These are phyloP conservation scores for Kwoniella heveanensis DNA, from an alignment of 768 basidiomycete genomes.

Conservation along the genomic window DNA sequence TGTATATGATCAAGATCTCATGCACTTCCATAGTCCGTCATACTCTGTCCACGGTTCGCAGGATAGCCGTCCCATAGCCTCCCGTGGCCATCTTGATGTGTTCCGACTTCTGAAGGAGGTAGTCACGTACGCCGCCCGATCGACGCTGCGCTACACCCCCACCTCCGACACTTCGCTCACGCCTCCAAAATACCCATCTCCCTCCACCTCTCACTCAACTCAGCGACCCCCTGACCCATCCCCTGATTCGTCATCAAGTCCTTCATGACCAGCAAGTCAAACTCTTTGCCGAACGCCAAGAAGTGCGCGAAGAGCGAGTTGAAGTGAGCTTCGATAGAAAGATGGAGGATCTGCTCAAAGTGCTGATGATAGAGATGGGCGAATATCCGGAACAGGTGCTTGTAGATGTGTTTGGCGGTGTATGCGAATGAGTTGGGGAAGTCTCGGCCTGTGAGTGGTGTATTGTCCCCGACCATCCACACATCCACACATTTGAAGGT, in stretches of 20 bases:
- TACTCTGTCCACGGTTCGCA: too few relatives aligned
- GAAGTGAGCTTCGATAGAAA: slow-evolving; percentile 86
- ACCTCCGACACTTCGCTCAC: not conserved
- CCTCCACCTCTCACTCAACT: slow-evolving; percentile 86
- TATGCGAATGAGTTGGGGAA: slow-evolving; percentile 87
- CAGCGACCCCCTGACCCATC: slow-evolving; percentile 64
- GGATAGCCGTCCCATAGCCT: too few relatives aligned
- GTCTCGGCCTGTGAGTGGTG: slow-evolving; percentile 73
- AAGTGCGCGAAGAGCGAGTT: slow-evolving; percentile 98
- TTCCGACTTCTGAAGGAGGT: too few relatives aligned
- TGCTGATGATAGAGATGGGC: slow-evolving; percentile 97
- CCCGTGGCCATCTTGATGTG: too few relatives aligned
- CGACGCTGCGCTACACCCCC: too few relatives aligned
- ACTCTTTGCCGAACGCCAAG: slow-evolving; percentile 90
- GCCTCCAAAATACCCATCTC: slow-evolving; percentile 82
- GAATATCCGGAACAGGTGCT: slow-evolving; percentile 95
- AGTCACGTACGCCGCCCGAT: too few relatives aligned
- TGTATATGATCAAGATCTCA: too few relatives aligned
- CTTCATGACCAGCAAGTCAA: slow-evolving; percentile 83
- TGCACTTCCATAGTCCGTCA: too few relatives aligned
- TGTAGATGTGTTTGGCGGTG: slow-evolving; percentile 87
- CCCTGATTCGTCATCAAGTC: slow-evolving; percentile 67
- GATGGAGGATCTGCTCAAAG: slow-evolving; percentile 79
- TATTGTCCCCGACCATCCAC: too few relatives aligned
- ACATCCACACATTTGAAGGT: too few relatives aligned